Percentiles rank a stretch among this genome's conserved stretches.
Conservation (phyloP, 2,329 filamentous ascomycete species). For the Penicillium sp. region DNA sequence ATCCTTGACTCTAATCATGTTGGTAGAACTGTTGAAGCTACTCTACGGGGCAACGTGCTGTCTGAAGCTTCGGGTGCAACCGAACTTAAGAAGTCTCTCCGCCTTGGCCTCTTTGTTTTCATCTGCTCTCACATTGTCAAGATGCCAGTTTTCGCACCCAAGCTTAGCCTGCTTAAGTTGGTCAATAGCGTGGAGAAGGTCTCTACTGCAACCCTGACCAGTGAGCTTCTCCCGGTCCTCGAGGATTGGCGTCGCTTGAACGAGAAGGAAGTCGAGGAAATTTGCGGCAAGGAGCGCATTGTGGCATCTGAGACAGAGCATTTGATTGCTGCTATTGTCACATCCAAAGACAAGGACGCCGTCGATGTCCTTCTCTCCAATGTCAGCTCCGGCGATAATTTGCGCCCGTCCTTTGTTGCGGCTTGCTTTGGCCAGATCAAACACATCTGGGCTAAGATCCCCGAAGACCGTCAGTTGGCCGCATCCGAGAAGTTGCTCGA, state of each 20-base stretch:
- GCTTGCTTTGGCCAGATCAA: conserved; percentile 69
- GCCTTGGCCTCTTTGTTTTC: conserved; percentile 67
- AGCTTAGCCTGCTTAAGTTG: conserved; percentile 68
- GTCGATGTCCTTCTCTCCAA: conserved; percentile 55
- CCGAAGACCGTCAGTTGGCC: conserved; percentile 38
- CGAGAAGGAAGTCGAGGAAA: conserved; percentile 51
- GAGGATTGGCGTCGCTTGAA: conserved; percentile 65
- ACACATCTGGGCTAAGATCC: conserved; percentile 64
- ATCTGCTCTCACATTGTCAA: conserved; percentile 69
- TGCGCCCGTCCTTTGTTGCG: conserved; percentile 59
- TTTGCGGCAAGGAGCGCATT: conserved; percentile 53
- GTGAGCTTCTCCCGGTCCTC: conserved; percentile 73
- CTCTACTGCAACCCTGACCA: conserved; percentile 69
- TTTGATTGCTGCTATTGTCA: conserved; percentile 54
- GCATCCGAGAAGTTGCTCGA: conserved; percentile 44
- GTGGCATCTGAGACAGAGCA: conserved; percentile 52
- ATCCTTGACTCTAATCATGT: conserved; percentile 75
- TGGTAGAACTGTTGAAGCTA: conserved; percentile 59
- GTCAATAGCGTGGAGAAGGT: conserved; percentile 71
- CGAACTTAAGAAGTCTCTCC: conserved; percentile 62
- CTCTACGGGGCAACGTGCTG: conserved; percentile 54
- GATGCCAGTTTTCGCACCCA: conserved; percentile 68
- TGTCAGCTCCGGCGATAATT: conserved; percentile 45
- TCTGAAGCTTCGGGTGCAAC: conserved; percentile 44
- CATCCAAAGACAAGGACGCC: conserved; percentile 59